phyloP scores from a whole-genome alignment of 2,329 filamentous ascomycete species.

The Phialocephala subalpina region DNA sequence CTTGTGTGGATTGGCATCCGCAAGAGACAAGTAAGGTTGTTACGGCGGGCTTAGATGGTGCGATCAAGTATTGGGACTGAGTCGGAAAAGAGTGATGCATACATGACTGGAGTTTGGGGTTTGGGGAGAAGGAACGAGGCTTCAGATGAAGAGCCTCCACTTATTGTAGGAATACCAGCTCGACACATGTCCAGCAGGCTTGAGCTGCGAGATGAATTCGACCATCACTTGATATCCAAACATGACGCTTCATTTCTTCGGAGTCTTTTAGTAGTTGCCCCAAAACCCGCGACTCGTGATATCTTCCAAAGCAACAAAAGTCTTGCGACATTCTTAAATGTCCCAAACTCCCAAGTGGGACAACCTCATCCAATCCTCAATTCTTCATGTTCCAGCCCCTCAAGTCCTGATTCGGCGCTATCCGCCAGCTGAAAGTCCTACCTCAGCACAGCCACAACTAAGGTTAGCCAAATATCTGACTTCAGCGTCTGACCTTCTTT shows the following conservation, averaged over 20 bases:
- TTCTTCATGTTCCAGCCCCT: neutral
- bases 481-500: neutral
- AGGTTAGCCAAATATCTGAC: neutral
- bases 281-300: too few species aligned
- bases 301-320: too few species aligned
- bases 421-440: neutral
- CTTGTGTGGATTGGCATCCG: constrained; percentile 95
- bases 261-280: too few species aligned
- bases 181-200: too few species aligned
- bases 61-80: constrained; percentile 94
- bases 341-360: neutral
- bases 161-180: too few species aligned
- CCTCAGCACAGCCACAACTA: neutral
- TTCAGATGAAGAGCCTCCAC: too few species aligned
- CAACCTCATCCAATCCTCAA: neutral
- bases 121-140: neutral
- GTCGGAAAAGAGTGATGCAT: neutral
- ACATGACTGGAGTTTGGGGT: constrained; percentile 14
- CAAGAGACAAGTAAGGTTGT: constrained; percentile 95
- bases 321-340: too few species aligned
- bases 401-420: neutral
- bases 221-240: too few species aligned
- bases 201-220: too few species aligned
- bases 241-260: too few species aligned
- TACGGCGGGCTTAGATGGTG: constrained; percentile 87